Percentiles rank a stretch among this genome's conserved stretches.
phyloP scores from a whole-genome alignment of 306 rosid genomes.

The Mimosa pudica region DNA sequence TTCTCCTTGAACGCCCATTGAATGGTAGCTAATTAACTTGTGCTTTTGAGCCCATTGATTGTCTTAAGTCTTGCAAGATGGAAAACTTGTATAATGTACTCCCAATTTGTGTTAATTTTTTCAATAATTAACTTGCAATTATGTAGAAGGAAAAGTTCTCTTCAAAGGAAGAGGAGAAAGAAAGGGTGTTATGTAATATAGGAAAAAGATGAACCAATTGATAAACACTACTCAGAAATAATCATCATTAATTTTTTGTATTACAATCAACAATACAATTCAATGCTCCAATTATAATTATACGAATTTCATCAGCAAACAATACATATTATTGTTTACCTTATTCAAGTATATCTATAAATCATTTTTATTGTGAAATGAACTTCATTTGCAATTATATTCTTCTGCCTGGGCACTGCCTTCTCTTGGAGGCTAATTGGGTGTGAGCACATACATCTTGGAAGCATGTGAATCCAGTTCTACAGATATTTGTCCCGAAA shows the following conservation, averaged over 20 bases:
- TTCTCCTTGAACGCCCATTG: too few relatives aligned
- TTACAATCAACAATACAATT: neutral
- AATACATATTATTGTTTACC: neutral
- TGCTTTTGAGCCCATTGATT: too few relatives aligned
- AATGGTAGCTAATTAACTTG: too few relatives aligned
- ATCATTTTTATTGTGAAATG: neutral
- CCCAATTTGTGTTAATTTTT: too few relatives aligned
- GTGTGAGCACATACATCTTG: slow-evolving; percentile 66
- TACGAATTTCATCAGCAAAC: neutral
- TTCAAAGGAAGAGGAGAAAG: neutral
- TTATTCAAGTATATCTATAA: neutral
- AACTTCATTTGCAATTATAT: too few relatives aligned
- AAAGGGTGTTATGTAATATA: too few relatives aligned
- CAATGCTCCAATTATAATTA: neutral
- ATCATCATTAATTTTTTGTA: neutral
- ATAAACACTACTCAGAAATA: neutral
- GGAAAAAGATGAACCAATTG: neutral
- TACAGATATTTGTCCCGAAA: slow-evolving; percentile 43
- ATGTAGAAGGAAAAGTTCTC: neutral
- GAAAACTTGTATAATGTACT: too few relatives aligned
- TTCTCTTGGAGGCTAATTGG: neutral
- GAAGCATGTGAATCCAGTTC: slow-evolving; percentile 66
- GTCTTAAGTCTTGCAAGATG: too few relatives aligned
- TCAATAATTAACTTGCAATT: too few relatives aligned
- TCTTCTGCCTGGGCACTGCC: neutral